phyloP scores from a whole-genome alignment of 169 alveolate genomes.

The Cyclospora cayetanensis region DNA sequence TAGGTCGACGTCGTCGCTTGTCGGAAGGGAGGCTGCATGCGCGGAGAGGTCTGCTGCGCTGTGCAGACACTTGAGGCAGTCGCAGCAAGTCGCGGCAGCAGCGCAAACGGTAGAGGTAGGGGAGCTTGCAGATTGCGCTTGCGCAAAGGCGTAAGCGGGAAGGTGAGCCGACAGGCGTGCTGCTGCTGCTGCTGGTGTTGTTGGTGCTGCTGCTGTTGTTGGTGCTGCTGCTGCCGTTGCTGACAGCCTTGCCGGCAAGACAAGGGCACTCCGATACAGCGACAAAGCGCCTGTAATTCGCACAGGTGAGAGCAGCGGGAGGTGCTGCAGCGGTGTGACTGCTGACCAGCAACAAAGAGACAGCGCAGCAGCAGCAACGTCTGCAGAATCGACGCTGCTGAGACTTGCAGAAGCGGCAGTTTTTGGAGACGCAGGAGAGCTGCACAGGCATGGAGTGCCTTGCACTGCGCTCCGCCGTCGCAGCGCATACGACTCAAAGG shows the following conservation, averaged over 20 bases:
- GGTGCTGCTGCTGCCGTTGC: slow-evolving; percentile 52
- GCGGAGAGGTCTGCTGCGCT: slow-evolving; percentile 37
- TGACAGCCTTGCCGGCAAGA: too few relatives aligned
- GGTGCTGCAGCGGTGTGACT: slow-evolving; percentile 64
- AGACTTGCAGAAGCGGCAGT: slow-evolving; percentile 29
- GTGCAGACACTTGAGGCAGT: slow-evolving; percentile 48
- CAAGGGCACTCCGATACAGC: not conserved
- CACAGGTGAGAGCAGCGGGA: slow-evolving; percentile 49
- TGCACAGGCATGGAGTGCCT: not conserved
- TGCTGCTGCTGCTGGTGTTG: not conserved
- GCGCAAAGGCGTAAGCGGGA: too few relatives aligned
- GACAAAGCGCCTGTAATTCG: not conserved
- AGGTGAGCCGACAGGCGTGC: not conserved
- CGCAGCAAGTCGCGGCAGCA: too few relatives aligned
- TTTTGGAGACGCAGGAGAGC: slow-evolving; percentile 1
- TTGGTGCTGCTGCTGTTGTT: not conserved
- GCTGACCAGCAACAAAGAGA: slow-evolving; percentile 52
- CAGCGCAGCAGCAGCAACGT: slow-evolving; percentile 45
- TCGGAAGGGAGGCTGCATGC: too few relatives aligned
- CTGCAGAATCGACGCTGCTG: not conserved
- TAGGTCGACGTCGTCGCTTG: too few relatives aligned
- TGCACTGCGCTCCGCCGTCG: not conserved
- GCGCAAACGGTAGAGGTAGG: too few relatives aligned
- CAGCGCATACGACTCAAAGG: slow-evolving; percentile 22
- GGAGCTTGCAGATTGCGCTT: too few relatives aligned